Conservation (phyloP, 116 monocot genomes). For the Zostera marina region DNA sequence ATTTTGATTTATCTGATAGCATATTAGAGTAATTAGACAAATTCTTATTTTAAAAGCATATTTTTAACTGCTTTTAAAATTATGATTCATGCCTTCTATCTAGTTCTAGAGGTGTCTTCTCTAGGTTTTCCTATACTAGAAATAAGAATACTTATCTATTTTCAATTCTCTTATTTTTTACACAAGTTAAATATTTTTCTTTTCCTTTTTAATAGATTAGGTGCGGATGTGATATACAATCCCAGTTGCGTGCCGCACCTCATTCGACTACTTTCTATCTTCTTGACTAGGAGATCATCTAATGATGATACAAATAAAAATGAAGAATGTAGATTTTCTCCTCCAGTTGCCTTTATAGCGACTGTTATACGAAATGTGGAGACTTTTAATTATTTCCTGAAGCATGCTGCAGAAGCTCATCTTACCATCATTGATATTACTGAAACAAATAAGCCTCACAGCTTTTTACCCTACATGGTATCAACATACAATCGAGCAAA, state of each 20-base stretch:
- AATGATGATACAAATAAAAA: neutral
- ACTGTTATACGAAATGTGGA: slow-evolving; percentile 52
- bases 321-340: slow-evolving; percentile 10
- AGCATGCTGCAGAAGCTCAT: slow-evolving; percentile 25
- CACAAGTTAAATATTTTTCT: neutral
- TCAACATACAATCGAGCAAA: slow-evolving; percentile 45
- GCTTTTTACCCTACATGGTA: slow-evolving; percentile 71
- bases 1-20: too few species aligned
- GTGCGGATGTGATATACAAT: slow-evolving; percentile 88
- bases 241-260: slow-evolving; percentile 69
- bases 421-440: slow-evolving; percentile 55
- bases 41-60: too few species aligned
- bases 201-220: slow-evolving; percentile 35
- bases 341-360: slow-evolving; percentile 49
- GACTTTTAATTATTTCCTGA: slow-evolving; percentile 57
- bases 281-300: slow-evolving; percentile 14
- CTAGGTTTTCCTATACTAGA: too few species aligned
- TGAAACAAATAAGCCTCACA: slow-evolving; percentile 19
- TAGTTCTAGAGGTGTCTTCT: too few species aligned
- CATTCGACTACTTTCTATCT: slow-evolving; percentile 45
- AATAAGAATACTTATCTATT: too few species aligned
- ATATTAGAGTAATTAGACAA: too few species aligned
- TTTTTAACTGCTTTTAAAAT: too few species aligned
- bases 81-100: too few species aligned
- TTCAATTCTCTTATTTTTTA: neutral